Percentiles rank a stretch among this genome's conserved stretches.
These are phyloP conservation scores for Sugiyamaella sp. DNA, from an alignment of 1,139 yeast species.

Conservation along the genomic window DNA sequence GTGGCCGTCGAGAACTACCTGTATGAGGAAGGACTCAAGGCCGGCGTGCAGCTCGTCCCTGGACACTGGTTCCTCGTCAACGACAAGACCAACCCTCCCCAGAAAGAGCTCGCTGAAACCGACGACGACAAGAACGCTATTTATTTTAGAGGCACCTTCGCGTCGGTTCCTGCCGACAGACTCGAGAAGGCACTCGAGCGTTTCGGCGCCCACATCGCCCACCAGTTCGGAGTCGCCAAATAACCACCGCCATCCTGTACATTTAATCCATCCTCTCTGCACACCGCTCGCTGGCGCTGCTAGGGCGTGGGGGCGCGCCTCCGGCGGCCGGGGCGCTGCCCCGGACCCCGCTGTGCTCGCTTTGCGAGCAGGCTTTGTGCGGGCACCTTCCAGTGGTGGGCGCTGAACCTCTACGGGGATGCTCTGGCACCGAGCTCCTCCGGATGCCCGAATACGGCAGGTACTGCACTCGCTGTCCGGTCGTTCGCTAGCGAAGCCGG, in stretches of 20 bases:
- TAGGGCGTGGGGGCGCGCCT: too few relatives aligned
- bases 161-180: constrained; percentile 71
- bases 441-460: too few relatives aligned
- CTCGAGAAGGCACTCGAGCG: constrained; percentile 63
- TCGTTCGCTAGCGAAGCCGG: background rate
- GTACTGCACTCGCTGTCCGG: too few relatives aligned
- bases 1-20: constrained; percentile 62
- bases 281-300: too few relatives aligned
- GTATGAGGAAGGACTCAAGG: constrained; percentile 63
- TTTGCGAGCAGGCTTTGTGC: background rate
- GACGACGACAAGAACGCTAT: constrained; percentile 46
- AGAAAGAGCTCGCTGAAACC: constrained; percentile 35
- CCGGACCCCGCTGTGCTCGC: background rate
- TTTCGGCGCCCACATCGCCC: constrained; percentile 59
- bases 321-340: constrained; percentile 2
- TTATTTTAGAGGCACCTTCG: constrained; percentile 90
- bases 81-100: constrained; percentile 52
- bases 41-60: constrained; percentile 78
- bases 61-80: constrained; percentile 83
- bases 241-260: constrained; percentile 1
- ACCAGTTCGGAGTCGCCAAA: constrained; percentile 40
- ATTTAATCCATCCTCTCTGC: constrained; percentile 4
- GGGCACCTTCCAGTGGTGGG: too few relatives aligned
- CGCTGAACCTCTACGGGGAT: too few relatives aligned
- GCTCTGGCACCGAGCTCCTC: too few relatives aligned